Evolutionary conservation across 2,329 filamentous ascomycete species (phyloP), one percentile per base, ranked within the genome.

Genomic region (Hypoxylon sp.): DNA sequence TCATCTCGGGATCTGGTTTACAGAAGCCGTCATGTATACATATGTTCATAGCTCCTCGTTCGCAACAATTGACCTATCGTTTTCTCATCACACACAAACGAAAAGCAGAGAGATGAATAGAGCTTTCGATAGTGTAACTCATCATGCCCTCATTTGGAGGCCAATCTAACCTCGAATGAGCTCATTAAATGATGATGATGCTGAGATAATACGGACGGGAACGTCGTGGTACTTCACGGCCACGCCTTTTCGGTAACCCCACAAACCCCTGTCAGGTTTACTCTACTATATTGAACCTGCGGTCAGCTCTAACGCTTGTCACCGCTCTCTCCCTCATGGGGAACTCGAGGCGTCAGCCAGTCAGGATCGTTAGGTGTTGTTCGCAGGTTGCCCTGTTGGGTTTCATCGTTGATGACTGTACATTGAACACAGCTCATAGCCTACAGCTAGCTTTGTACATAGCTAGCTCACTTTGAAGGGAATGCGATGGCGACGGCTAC

Each of bases 211-310:
- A 63, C 54, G 34, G 37, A 28, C 26, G 51, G 24, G 32, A 44
- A 48, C 65, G 68, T 68, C 60, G 64, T 67, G 59, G 65, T 68
- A 67, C 65, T 66, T 64, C 65, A 68, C 68, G 63, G 64, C 63
- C 65, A 60, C 65, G 57, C 62, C 58, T 56, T 52, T 44, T 32
- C 10, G 22, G n/a, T 46, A 43, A 39, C 50, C 63, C 61, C 20
- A 41, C 37, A n/a, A 41, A 41, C 37, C 37, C 37, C 37, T 20
- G n/a, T 53, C 56, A 32, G 50, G 50, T 62, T 58, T 60, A 65
- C 67, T 65, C 62, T 4, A 26, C 24, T 7, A 26, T 7, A 26
- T 26, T 56, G 63, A 63, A 62, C 32, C 65, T 69, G 65, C 68
- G 65, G 68, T 69, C 68, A 67, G 65, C 65, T 59, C 54, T 19